Conservation (phyloP, 768 basidiomycete genomes). For the Tulasnella calospora region DNA sequence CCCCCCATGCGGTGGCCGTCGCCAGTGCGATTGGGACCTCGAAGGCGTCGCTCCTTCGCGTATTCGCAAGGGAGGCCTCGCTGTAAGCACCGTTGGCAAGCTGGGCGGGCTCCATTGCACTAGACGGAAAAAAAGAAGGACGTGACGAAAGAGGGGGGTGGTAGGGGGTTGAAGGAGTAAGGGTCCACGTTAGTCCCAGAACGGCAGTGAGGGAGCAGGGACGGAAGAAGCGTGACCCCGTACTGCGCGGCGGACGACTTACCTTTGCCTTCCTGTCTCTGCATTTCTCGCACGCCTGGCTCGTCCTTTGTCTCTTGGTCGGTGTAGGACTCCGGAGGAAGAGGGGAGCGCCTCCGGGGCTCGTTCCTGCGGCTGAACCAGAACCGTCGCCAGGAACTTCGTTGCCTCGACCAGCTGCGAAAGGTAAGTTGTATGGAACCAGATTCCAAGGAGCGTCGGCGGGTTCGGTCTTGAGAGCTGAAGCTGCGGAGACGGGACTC, state of each 20-base stretch:
- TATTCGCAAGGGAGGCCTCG: slow-evolving; percentile 30
- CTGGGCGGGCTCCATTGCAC: slow-evolving; percentile 33
- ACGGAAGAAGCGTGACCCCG: slow-evolving; percentile 2
- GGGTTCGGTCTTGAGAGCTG: not conserved
- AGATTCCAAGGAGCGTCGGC: slow-evolving; percentile 22
- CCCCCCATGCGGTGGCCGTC: not conserved
- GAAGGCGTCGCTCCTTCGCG: slow-evolving; percentile 30
- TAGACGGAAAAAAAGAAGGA: not conserved
- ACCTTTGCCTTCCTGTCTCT: slow-evolving; percentile 36
- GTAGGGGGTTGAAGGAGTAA: not conserved
- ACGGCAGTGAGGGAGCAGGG: not conserved
- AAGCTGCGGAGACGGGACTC: not conserved
- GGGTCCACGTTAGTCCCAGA: not conserved
- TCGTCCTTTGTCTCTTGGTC: slow-evolving; percentile 32
- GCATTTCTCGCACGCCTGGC: slow-evolving; percentile 37
- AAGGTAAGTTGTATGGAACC: slow-evolving; percentile 17
- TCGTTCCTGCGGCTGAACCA: slow-evolving; percentile 1
- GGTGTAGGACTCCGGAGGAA: slow-evolving; percentile 30
- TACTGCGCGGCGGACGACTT: too few species aligned
- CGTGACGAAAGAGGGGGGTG: not conserved
- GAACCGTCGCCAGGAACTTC: not conserved
- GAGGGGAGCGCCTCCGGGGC: slow-evolving; percentile 7
- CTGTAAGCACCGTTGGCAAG: slow-evolving; percentile 33
- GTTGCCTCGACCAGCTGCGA: not conserved
- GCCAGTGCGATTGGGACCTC: slow-evolving; percentile 31